Evolutionary conservation across 1,139 yeast species (phyloP), one percentile per base, ranked within the genome.

Genomic region (Protomyces macrosporus): DNA sequence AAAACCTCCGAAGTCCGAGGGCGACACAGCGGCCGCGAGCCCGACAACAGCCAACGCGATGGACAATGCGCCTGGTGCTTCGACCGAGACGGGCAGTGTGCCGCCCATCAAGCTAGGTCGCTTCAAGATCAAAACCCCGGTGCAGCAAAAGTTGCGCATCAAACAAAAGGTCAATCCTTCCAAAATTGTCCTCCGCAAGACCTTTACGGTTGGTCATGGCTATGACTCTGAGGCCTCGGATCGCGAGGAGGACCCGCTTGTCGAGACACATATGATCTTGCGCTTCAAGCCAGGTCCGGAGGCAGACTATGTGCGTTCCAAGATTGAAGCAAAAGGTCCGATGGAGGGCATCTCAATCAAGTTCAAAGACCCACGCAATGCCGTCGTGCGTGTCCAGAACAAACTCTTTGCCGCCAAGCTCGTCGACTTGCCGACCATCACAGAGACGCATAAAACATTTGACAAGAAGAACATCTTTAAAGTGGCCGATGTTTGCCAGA

Each of bases 211-310:
- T 0, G 97, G 97, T 0, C 97, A 91, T 70, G 98, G 98, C 0
- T 93, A 93, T 74, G 98, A 93, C 72, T 88, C 97, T 0, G 98
- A 93, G 71, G 98, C 96, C 9, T 96, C 97, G 0, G 98, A 93
- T 70, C 78, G 90, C 53, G 98, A 93, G 73, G 97, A 90, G 66
- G 98, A 93, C 72, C 98, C 98, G 0, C 77, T 90, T 69, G 78
- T 90, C 34, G 98, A 93, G 72, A 95, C 88, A 69, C 97, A 95
- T 0, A 81, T 93, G 2, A 79, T 90, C 1, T 74, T 93, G 57
- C 79, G 98, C 60, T 86, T 93, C 77, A 72, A 88, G 9, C 88
- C 93, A 30, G 96, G 90, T 69, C 81, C 85, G 37, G 90, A 87
- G 69, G 75, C 89, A 60, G 97, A 89, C 68, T 84, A 82, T 68